phyloP scores from a whole-genome alignment of 805 yeast genomes.

The Candida yuanshanica region DNA sequence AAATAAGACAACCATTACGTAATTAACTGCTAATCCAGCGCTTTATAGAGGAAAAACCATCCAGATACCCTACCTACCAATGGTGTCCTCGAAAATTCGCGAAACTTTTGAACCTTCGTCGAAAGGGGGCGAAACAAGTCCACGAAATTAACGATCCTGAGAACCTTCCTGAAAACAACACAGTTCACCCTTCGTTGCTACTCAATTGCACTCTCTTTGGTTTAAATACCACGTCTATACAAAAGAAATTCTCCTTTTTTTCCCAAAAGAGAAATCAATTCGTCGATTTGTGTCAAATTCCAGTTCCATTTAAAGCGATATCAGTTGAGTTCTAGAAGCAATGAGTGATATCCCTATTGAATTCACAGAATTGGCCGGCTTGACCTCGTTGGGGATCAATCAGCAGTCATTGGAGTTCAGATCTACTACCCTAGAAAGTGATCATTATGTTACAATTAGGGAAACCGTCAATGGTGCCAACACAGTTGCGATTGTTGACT shows the following conservation, averaged over 20 bases:
- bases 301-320: background rate
- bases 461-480: constrained; percentile 60
- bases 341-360: constrained; percentile 87
- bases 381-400: constrained; percentile 80
- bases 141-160: constrained; percentile 1
- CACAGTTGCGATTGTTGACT: constrained; percentile 90
- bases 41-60: too few species aligned
- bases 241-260: background rate
- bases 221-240: background rate
- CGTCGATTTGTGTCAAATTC: background rate
- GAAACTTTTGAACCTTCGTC: background rate
- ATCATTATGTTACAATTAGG: constrained; percentile 79
- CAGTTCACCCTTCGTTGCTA: background rate
- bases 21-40: too few species aligned
- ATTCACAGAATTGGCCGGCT: constrained; percentile 90
- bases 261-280: background rate
- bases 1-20: too few species aligned
- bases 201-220: background rate
- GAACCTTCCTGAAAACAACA: background rate
- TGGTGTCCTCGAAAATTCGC: too few species aligned
- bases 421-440: constrained; percentile 92
- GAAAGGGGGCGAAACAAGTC: constrained; percentile 5
- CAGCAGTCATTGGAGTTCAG: constrained; percentile 83
- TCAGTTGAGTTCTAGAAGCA: constrained; percentile 4
- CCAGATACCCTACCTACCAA: too few species aligned